Conservation (phyloP, 176 grass and related monocot species). For the Rhynchospora pubera region DNA sequence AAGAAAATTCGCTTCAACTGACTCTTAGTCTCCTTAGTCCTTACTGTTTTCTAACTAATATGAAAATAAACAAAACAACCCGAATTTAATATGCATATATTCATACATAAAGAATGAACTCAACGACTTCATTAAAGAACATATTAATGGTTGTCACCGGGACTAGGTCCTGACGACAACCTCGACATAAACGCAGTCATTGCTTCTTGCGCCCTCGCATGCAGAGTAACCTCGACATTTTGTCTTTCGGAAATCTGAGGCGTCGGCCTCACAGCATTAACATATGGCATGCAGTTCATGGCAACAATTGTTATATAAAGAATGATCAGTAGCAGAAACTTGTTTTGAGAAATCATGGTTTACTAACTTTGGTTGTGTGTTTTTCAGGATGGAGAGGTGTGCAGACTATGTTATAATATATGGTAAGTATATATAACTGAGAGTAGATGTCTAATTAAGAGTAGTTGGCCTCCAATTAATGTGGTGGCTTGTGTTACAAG, state of each 20-base stretch:
- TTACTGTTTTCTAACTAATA: neutral
- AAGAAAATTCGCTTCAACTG: neutral
- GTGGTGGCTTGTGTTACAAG: neutral
- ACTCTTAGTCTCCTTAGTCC: neutral
- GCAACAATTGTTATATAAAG: neutral
- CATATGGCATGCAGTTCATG: neutral
- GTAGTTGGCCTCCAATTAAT: neutral
- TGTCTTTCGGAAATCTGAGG: neutral
- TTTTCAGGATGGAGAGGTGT: neutral
- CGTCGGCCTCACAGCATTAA: neutral
- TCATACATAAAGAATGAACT: neutral
- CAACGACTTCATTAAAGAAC: neutral
- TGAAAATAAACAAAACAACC: neutral
- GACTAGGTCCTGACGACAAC: slow-evolving; percentile 17
- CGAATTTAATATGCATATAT: neutral
- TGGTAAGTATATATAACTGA: neutral
- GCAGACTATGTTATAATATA: neutral
- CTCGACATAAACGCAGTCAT: neutral
- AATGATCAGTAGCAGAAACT: neutral
- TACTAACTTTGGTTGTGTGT: neutral
- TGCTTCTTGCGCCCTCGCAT: neutral
- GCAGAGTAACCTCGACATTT: neutral
- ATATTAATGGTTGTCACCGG: slow-evolving; percentile 2
- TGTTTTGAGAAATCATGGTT: slow-evolving; percentile 4
- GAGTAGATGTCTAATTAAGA: neutral